Percentiles rank a stretch among this genome's conserved stretches.
Evolutionary conservation across 2,329 filamentous ascomycete genomes (phyloP).

Genomic region (Nigrograna mackinnonii): DNA sequence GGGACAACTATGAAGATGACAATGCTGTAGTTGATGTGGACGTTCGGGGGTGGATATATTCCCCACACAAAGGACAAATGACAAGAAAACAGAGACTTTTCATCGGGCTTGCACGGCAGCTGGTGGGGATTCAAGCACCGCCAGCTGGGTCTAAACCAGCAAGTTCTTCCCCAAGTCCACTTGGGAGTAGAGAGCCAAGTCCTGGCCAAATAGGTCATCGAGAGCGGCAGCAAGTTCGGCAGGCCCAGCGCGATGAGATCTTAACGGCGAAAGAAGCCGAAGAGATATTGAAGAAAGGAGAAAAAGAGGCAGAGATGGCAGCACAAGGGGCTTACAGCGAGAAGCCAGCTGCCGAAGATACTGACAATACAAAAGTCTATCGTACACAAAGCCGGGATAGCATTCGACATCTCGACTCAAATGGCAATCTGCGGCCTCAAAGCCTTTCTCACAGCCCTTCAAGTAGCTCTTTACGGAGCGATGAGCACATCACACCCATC

Average conservation of each 20-base stretch:
- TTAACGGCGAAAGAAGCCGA: conserved; percentile 75
- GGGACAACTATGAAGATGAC: conserved; percentile 78
- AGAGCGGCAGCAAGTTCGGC: conserved; percentile 50
- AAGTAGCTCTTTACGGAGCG: conserved; percentile 24
- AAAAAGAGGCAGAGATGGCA: conserved; percentile 71
- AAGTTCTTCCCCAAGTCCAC: conserved; percentile 37
- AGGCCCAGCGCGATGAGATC: conserved; percentile 62
- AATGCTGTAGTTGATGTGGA: conserved; percentile 91
- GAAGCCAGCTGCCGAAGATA: conserved; percentile 53
- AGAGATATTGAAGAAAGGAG: conserved; percentile 72
- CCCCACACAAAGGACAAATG: conserved; percentile 81
- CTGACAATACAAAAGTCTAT: conserved; percentile 44
- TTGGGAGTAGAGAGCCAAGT: conserved; percentile 51
- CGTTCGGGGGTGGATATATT: conserved; percentile 93
- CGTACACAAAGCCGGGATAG: conserved; percentile 36
- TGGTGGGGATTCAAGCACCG: conserved; percentile 83
- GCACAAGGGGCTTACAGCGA: conserved; percentile 76
- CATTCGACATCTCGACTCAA: conserved; percentile 19
- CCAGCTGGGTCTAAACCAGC: conserved; percentile 45
- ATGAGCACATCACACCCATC: conserved; percentile 40
- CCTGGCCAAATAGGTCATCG: conserved; percentile 39
- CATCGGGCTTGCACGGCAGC: conserved; percentile 80
- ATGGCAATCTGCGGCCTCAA: conserved; percentile 16
- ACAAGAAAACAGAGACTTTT: conserved; percentile 84
- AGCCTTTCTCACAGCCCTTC: conserved; percentile 29